Evolutionary conservation across 495 filamentous ascomycete genomes (phyloP), one percentile per base, ranked within the genome.

Genomic region (Neurospora sp.): DNA sequence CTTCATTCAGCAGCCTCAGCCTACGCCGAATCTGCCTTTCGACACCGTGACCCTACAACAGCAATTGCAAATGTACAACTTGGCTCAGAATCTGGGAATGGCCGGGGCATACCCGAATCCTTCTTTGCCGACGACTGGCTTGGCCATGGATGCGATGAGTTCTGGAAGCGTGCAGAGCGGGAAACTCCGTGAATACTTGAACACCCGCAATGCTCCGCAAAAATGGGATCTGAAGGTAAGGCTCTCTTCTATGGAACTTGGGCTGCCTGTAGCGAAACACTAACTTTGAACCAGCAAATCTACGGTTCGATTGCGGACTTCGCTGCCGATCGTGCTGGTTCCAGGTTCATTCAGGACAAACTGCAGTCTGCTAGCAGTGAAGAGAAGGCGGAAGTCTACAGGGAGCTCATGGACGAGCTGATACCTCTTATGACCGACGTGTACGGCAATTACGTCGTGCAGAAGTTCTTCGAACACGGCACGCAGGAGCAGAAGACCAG

Each of bases 371-470:
- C 96, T 66, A 98, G 97, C 79, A 96, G 94, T 75, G 96, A 99
- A 72, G 96, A 99, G 79, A 98, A 97, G 79, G 93, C 97, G n/a
- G 90, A 91, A 69, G 90, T 98, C 3, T 99, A 97, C 84, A 85
- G 86, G 0, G 96, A 98, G 79, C 92, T 99, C 44, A 86, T 90
- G 76, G 88, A 90, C 0, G 95, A 98, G 77, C 88, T 90, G 10
- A 77, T 97, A 44, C 94, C 95, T 79, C 84, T 98, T 54, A 98
- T 97, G 94, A 95, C 91, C 12, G 96, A 98, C 79, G 91, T 98
- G 16, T 98, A 97, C 79, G 96, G 96, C 20, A 99, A 99, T 82
- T 99, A 98, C 79, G 96, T 99, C 42, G 96, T 98, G 31, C 96
- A 99, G 78, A 98, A 98, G 80, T 90, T 98, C 75, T 98, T 98